Conservation (phyloP, 345 rosid species). For the Eucalyptus paniculata region DNA sequence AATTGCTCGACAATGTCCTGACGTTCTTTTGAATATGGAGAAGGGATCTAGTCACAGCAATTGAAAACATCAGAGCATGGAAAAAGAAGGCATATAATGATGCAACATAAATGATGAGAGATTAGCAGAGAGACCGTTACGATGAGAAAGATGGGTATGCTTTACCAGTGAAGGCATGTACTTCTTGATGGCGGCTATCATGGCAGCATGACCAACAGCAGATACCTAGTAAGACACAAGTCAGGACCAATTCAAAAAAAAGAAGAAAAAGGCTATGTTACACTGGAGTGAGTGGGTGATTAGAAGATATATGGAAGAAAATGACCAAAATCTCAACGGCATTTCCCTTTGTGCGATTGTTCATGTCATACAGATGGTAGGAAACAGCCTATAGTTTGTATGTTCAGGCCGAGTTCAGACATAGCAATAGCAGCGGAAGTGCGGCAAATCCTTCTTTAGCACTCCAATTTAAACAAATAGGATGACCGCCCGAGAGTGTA, state of each 20-base stretch:
- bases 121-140: neutral
- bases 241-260: neutral
- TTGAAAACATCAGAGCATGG: neutral
- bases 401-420: neutral
- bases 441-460: neutral
- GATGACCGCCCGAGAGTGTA: neutral
- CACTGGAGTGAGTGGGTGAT: neutral
- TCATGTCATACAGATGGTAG: neutral
- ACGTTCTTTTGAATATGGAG: conserved; percentile 44
- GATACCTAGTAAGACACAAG: conserved; percentile 21
- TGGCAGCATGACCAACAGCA: conserved; percentile 54
- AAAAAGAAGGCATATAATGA: neutral
- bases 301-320: neutral
- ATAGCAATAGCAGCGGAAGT: neutral
- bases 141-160: neutral
- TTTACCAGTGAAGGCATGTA: conserved; percentile 47
- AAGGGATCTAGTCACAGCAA: conserved; percentile 37
- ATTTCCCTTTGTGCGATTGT: neutral
- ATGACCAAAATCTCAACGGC: neutral
- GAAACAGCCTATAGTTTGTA: neutral
- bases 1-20: conserved; percentile 46
- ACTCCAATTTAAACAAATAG: neutral
- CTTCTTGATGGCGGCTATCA: conserved; percentile 39
- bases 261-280: neutral
- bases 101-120: neutral